These are phyloP conservation scores for Clonostachys solani DNA, from an alignment of 2,329 filamentous ascomycete genomes.

Conservation along the genomic window DNA sequence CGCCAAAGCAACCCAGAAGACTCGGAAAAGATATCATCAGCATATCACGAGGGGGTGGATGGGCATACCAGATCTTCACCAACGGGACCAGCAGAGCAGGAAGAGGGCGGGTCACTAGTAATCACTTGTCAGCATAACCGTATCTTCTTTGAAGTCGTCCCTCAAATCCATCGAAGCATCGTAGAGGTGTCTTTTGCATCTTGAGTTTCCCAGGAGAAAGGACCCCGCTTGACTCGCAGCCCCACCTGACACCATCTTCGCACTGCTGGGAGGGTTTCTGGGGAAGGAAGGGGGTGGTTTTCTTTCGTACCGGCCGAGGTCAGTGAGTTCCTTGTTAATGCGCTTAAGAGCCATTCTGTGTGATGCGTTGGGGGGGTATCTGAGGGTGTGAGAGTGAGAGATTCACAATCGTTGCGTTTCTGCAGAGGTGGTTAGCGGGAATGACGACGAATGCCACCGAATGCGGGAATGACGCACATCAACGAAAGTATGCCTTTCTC, in stretches of 20 bases:
- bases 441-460: constrained; percentile 1
- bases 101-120: constrained; percentile 89
- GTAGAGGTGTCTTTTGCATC: too few species aligned
- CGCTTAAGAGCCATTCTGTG: constrained; percentile 80
- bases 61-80: constrained; percentile 93
- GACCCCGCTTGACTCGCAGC: constrained; percentile 7
- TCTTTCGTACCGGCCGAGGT: constrained; percentile 74
- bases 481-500: constrained; percentile 5
- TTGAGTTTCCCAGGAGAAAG: neutral
- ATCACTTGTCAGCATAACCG: neutral
- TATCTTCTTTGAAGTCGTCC: neutral
- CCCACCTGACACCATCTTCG: constrained; percentile 4
- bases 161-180: too few species aligned
- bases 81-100: constrained; percentile 94
- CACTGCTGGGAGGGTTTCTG: neutral
- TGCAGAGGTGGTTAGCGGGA: neutral
- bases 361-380: constrained; percentile 18
- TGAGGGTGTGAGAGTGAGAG: constrained; percentile 1
- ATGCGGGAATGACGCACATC: constrained; percentile 17
- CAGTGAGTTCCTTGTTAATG: constrained; percentile 91
- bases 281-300: constrained; percentile 8
- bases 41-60: constrained; percentile 8
- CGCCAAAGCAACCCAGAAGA: too few species aligned
- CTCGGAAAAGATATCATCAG: neutral
- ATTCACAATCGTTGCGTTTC: neutral